Conservation (phyloP, 768 basidiomycete genomes). For the Mycena amicta region DNA sequence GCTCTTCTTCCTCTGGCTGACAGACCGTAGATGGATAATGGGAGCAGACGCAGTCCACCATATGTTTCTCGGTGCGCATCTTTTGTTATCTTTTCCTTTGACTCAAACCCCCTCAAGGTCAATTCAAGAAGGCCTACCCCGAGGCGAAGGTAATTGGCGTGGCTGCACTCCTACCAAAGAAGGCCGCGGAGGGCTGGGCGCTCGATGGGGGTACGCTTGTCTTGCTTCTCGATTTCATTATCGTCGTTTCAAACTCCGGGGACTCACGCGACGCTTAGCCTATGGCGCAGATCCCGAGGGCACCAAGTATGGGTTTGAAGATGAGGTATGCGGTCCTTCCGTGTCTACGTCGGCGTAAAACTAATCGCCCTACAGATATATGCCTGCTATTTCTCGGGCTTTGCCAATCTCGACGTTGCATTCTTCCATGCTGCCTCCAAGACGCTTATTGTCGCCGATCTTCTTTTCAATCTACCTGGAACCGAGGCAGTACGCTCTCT, state of each 20-base stretch:
- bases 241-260: too few relatives aligned
- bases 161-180: slow-evolving; percentile 52
- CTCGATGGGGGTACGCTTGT: slow-evolving; percentile 54
- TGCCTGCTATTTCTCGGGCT: slow-evolving; percentile 69
- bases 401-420: slow-evolving; percentile 79
- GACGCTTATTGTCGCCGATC: slow-evolving; percentile 78
- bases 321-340: slow-evolving; percentile 55
- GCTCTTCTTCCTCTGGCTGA: slow-evolving; percentile 4
- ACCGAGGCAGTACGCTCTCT: too few relatives aligned
- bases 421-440: slow-evolving; percentile 76
- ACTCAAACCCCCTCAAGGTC: slow-evolving; percentile 36
- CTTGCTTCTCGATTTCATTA: not conserved
- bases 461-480: slow-evolving; percentile 80
- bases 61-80: slow-evolving; percentile 53
- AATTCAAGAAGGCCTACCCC: slow-evolving; percentile 72
- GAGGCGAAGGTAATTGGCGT: slow-evolving; percentile 73
- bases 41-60: slow-evolving; percentile 61
- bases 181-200: slow-evolving; percentile 46
- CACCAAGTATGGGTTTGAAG: slow-evolving; percentile 78
- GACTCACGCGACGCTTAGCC: slow-evolving; percentile 30
- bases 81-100: slow-evolving; percentile 8
- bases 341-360: not conserved
- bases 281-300: slow-evolving; percentile 66
- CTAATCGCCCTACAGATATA: slow-evolving; percentile 42
- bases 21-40: slow-evolving; percentile 52